Base-by-base conservation (phyloP, 2,329 filamentous ascomycete genomes). In the Aspergillus sp. region DNA sequence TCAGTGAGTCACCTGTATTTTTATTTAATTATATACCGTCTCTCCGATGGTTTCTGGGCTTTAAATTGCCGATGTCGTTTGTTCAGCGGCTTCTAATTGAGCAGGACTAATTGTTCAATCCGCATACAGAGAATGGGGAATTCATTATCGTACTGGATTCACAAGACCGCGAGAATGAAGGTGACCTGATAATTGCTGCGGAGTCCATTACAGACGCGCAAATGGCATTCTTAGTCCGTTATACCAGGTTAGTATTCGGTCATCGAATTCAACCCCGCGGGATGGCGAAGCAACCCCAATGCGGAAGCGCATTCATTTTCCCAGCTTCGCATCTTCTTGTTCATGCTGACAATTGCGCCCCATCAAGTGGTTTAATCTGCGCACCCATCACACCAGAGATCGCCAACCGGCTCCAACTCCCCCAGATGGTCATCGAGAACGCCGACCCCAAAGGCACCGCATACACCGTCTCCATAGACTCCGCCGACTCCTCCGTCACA, bases 111-210 rank as follows among this genome's bases (percentile, higher is more conserved):
- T 32, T 24, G 22, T 43, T 32, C 51, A 24, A 47, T 39, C 50
- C 2, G 54, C 60, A 53, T 51, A 26, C 57, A 90, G 88, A 82
- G 69, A 85, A 87, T 76, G 92, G 91, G 75, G 88, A 98, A 72
- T 98, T 98, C 83, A 89, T 99, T 73, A 87, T 99, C 61, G 93
- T 97, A 38, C 90, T 99, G 70, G 95, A 99, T 80, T 90, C 91
- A 66, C 87, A 91, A 63, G 85, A 88, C 61, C 93, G 95, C 75
- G 95, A 99, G 77, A 99, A 99, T 76, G 95, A 99, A 83, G 95
- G 93, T 75, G 95, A 99, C 79, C 85, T 99, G 48, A 97, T 98
- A 76, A 96, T 98, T 71, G 91, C 95, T 64, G 93, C 92, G 61
- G 81, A 91, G 65, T 84, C 89, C 68, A 80, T 97, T 63, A 96